phyloP scores from a whole-genome alignment of 306 rosid genomes.

The Alnus rubra region DNA sequence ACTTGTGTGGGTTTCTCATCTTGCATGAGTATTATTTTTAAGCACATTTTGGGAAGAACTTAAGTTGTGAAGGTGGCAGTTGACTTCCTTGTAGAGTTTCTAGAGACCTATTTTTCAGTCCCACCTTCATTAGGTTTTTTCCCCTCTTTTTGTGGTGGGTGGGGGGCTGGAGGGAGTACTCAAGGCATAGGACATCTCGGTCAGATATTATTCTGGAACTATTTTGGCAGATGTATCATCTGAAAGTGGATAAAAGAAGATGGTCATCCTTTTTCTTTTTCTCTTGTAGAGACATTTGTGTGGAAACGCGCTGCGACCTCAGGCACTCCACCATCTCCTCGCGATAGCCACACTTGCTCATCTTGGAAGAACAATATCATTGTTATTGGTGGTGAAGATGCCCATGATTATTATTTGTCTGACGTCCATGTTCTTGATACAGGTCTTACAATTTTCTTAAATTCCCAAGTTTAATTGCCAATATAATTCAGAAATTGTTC shows the following conservation, averaged over 20 bases:
- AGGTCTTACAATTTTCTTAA: constrained; percentile 45
- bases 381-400: constrained; percentile 95
- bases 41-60: not conserved
- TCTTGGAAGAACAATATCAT: constrained; percentile 85
- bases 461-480: not conserved
- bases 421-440: constrained; percentile 96
- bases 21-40: not conserved
- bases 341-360: constrained; percentile 95
- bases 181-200: not conserved
- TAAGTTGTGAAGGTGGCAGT: not conserved
- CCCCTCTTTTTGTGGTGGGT: not conserved
- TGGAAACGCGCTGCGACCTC: constrained; percentile 83
- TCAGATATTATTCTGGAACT: not conserved
- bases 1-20: not conserved
- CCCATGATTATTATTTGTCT: constrained; percentile 77
- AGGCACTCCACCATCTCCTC: constrained; percentile 91
- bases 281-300: constrained; percentile 76
- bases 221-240: not conserved
- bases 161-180: not conserved
- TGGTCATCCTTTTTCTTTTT: constrained; percentile 22
- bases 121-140: not conserved
- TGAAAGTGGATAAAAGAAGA: constrained; percentile 8
- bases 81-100: constrained; percentile 1
- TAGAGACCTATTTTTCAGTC: not conserved
- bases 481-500: not conserved